Percentiles rank a stretch among this genome's conserved stretches.
phyloP scores from a whole-genome alignment of 2,329 filamentous ascomycete species.

The Talaromyces sp. region DNA sequence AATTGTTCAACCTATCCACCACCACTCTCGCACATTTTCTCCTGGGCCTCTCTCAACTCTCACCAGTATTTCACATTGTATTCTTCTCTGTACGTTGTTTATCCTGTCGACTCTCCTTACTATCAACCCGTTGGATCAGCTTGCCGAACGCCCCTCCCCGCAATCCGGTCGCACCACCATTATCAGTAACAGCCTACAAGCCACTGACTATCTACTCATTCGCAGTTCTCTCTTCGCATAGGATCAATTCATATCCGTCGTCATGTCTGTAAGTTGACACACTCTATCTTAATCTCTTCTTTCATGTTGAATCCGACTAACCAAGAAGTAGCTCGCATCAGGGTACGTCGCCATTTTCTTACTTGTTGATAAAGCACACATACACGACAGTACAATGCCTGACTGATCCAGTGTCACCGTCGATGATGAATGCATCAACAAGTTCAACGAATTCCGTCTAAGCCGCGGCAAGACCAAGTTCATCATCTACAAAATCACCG shows the following conservation, averaged over 20 bases:
- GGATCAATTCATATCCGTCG: neutral
- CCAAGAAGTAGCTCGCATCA: conserved; percentile 12
- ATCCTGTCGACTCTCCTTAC: neutral
- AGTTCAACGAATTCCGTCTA: conserved; percentile 38
- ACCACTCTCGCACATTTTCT: neutral
- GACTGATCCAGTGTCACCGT: conserved; percentile 39
- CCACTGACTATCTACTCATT: neutral
- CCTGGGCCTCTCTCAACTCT: neutral
- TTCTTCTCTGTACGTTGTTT: neutral
- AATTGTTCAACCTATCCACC: neutral
- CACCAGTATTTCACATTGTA: neutral
- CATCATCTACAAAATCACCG: conserved; percentile 50
- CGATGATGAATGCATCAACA: conserved; percentile 42
- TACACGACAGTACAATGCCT: neutral
- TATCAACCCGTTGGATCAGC: neutral
- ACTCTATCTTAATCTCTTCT: neutral
- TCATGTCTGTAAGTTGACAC: conserved; percentile 12
- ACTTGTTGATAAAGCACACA: neutral
- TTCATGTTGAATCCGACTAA: neutral
- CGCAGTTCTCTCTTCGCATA: neutral
- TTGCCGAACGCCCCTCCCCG: conserved; percentile 2
- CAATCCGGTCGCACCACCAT: conserved; percentile 5
- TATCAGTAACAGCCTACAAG: neutral
- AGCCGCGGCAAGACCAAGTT: conserved; percentile 46
- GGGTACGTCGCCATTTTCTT: conserved; percentile 12